A percentile compares a stretch with the other conserved stretches of the same genome.
These are phyloP conservation scores for Kluyveromyces marxianus DNA, from an alignment of 1,139 yeast genomes.

Conservation along the genomic window DNA sequence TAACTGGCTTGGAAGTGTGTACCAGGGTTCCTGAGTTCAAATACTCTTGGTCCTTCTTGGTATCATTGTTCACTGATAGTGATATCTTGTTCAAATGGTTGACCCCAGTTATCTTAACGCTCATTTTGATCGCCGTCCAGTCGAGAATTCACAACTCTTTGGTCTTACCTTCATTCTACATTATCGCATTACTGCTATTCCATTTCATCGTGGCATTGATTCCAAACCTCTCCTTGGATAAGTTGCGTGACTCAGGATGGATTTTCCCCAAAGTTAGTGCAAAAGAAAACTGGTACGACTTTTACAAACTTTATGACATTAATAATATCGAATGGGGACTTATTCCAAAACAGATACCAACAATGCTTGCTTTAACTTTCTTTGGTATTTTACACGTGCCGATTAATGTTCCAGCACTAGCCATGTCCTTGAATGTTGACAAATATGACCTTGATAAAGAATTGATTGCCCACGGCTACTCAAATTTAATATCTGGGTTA, in stretches of 20 bases:
- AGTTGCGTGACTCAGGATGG: slow-evolving; percentile 74
- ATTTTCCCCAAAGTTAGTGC: slow-evolving; percentile 53
- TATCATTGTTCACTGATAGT: slow-evolving; percentile 38
- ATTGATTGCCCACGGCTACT: slow-evolving; percentile 87
- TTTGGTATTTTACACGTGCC: slow-evolving; percentile 96
- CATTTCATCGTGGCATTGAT: slow-evolving; percentile 59
- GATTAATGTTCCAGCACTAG: slow-evolving; percentile 93
- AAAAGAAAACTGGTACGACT: slow-evolving; percentile 80
- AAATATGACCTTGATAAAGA: slow-evolving; percentile 83
- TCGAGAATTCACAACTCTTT: slow-evolving; percentile 62
- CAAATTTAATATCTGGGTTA: slow-evolving; percentile 80
- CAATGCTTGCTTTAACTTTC: slow-evolving; percentile 91
- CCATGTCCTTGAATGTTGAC: slow-evolving; percentile 82
- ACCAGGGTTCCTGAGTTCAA: slow-evolving; percentile 70
- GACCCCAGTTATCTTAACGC: slow-evolving; percentile 59
- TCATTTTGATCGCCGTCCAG: slow-evolving; percentile 54
- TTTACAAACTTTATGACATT: slow-evolving; percentile 68
- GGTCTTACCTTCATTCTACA: slow-evolving; percentile 75
- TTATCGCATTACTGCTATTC: slow-evolving; percentile 57
- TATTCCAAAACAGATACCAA: slow-evolving; percentile 66
- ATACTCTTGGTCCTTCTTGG: slow-evolving; percentile 52
- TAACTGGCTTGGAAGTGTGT: slow-evolving; percentile 86
- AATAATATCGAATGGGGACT: slow-evolving; percentile 65
- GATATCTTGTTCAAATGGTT: slow-evolving; percentile 57
- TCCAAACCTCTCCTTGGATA: slow-evolving; percentile 56